A percentile compares a stretch with the other conserved stretches of the same genome.
Conservation (phyloP, 768 basidiomycete genomes). For the Podaxis pistillaris region DNA sequence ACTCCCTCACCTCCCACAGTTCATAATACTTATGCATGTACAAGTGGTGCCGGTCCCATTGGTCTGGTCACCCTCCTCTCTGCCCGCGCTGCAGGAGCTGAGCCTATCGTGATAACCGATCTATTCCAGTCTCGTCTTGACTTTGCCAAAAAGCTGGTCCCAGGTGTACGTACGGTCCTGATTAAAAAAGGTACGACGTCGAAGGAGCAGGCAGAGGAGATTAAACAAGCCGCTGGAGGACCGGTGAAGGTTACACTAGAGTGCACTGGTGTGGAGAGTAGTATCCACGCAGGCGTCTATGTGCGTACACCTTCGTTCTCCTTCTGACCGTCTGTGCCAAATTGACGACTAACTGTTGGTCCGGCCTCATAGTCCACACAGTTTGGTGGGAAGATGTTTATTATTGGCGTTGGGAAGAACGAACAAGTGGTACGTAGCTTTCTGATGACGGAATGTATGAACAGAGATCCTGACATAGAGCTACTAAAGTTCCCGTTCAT, state of each 20-base stretch:
- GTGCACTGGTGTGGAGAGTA: conserved; percentile 64
- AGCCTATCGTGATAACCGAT: conserved; percentile 69
- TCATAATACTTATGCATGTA: conserved; percentile 1
- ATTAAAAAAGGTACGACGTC: conserved; percentile 45
- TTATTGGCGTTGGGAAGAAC: conserved; percentile 67
- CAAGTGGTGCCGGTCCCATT: conserved; percentile 67
- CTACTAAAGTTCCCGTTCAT: conserved; percentile 61
- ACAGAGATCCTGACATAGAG: not conserved
- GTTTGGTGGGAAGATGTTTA: conserved; percentile 68
- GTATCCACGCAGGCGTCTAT: conserved; percentile 57
- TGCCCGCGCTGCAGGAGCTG: conserved; percentile 66
- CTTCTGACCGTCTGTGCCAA: not conserved
- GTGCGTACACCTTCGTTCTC: conserved; percentile 31
- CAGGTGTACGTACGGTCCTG: conserved; percentile 55
- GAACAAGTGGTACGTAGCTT: conserved; percentile 48
- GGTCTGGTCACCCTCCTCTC: conserved; percentile 61
- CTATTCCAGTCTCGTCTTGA: conserved; percentile 63
- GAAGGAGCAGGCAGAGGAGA: conserved; percentile 49
- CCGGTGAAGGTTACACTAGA: conserved; percentile 54
- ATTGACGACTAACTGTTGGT: not conserved
- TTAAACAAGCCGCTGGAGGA: conserved; percentile 51
- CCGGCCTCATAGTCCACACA: conserved; percentile 44
- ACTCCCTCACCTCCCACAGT: not conserved
- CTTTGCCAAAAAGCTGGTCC: conserved; percentile 61
- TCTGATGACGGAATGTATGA: not conserved